Evolutionary conservation across 2,329 filamentous ascomycete genomes (phyloP).

Genomic region (Anthostomella pinea): DNA sequence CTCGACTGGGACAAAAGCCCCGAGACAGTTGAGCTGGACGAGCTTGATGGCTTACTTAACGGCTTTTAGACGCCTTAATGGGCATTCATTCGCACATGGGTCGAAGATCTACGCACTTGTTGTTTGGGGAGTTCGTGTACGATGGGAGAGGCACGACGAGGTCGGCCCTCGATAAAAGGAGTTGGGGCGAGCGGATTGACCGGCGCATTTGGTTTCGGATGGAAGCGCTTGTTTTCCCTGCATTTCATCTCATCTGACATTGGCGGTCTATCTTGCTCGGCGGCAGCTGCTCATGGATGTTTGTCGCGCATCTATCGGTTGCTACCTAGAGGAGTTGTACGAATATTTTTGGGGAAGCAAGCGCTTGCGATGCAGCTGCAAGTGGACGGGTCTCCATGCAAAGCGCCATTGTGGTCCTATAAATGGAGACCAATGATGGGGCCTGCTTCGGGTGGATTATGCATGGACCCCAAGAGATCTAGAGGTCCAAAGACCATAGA

Average conservation of each 20-base stretch:
- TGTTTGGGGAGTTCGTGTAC: slow-evolving; percentile 15
- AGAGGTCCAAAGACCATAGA: slow-evolving; percentile 5
- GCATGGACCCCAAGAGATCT: too few species aligned
- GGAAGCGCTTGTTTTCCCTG: slow-evolving; percentile 11
- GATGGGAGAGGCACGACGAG: slow-evolving; percentile 20
- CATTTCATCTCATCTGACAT: slow-evolving; percentile 11
- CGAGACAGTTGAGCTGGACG: slow-evolving; percentile 87
- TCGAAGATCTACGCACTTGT: slow-evolving; percentile 7
- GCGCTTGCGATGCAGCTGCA: slow-evolving; percentile 2
- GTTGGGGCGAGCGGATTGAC: slow-evolving; percentile 17
- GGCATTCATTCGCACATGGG: slow-evolving; percentile 4
- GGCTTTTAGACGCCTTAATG: slow-evolving; percentile 53
- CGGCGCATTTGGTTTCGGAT: slow-evolving; percentile 15
- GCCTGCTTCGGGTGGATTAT: too few species aligned
- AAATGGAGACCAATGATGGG: neutral
- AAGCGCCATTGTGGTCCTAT: slow-evolving; percentile 1
- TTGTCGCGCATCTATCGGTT: slow-evolving; percentile 9
- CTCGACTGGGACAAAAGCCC: slow-evolving; percentile 68
- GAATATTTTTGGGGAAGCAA: slow-evolving; percentile 12
- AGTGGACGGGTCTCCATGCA: slow-evolving; percentile 3
- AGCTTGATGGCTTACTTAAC: slow-evolving; percentile 84
- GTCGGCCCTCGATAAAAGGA: slow-evolving; percentile 16
- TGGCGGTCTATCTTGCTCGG: slow-evolving; percentile 5
- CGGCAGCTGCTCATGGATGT: slow-evolving; percentile 10
- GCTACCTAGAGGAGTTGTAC: slow-evolving; percentile 8